Conservation (phyloP, 495 filamentous ascomycete species). For the Penicilliopsis zonata region DNA sequence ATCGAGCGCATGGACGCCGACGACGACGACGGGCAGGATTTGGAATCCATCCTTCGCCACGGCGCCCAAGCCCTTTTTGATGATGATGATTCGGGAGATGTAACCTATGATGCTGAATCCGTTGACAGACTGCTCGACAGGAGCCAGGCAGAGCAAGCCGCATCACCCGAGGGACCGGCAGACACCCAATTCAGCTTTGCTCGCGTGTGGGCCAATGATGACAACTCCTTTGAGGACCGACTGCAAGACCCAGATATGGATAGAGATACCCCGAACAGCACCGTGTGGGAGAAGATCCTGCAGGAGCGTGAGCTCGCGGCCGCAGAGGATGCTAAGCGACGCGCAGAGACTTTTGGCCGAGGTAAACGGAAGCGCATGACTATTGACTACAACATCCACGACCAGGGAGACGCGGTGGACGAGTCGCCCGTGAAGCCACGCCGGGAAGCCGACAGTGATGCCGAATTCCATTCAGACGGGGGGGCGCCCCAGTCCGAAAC, state of each 20-base stretch:
- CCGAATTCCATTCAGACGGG: conserved; percentile 17
- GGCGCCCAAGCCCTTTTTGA: conserved; percentile 80
- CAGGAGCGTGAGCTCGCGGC: conserved; percentile 69
- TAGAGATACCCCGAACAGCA: conserved; percentile 30
- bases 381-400: conserved; percentile 26
- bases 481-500: conserved; percentile 12
- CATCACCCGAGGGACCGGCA: conserved; percentile 41
- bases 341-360: conserved; percentile 62
- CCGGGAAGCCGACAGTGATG: conserved; percentile 18
- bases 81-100: conserved; percentile 50
- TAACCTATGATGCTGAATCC: conserved; percentile 66
- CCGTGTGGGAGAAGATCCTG: conserved; percentile 82
- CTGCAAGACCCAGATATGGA: conserved; percentile 42
- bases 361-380: conserved; percentile 54
- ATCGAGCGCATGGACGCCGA: conserved; percentile 81
- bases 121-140: conserved; percentile 85
- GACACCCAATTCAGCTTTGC: conserved; percentile 83
- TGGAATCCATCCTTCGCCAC: conserved; percentile 81
- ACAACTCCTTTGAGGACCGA: conserved; percentile 47
- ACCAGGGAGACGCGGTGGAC: conserved; percentile 5
- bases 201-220: conserved; percentile 83
- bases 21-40: conserved; percentile 58
- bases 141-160: conserved; percentile 61
- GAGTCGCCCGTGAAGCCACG: conserved; percentile 16
- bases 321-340: conserved; percentile 47